These are phyloP conservation scores for Claviceps sp. DNA, from an alignment of 2,329 filamentous ascomycete species.

Conservation along the genomic window DNA sequence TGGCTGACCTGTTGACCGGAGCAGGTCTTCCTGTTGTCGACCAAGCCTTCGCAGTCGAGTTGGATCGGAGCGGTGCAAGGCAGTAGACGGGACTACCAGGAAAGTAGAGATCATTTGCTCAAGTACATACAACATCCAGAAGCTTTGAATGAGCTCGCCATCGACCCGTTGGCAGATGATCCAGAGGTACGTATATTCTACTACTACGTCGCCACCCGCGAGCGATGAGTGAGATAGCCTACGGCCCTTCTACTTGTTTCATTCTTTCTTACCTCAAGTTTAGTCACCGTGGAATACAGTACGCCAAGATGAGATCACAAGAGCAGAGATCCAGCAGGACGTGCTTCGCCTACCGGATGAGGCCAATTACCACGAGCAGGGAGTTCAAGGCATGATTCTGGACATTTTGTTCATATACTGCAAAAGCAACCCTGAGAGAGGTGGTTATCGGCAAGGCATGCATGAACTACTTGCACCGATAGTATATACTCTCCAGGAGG, in stretches of 20 bases:
- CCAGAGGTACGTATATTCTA: slow-evolving; percentile 30
- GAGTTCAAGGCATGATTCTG: slow-evolving; percentile 67
- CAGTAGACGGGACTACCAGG: slow-evolving; percentile 60
- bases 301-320: slow-evolving; percentile 68
- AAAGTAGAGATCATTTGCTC: slow-evolving; percentile 60
- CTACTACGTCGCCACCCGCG: not conserved
- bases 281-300: slow-evolving; percentile 87
- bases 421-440: slow-evolving; percentile 75
- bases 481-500: slow-evolving; percentile 68
- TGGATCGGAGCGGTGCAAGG: slow-evolving; percentile 58
- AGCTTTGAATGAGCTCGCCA: slow-evolving; percentile 52
- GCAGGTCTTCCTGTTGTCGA: slow-evolving; percentile 70
- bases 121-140: slow-evolving; percentile 76
- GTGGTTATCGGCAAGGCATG: slow-evolving; percentile 96
- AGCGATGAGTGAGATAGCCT: not conserved
- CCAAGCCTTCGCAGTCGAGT: slow-evolving; percentile 45
- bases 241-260: not conserved
- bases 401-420: slow-evolving; percentile 91
- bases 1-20: slow-evolving; percentile 6
- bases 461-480: slow-evolving; percentile 89
- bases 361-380: slow-evolving; percentile 69
- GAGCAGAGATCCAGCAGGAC: slow-evolving; percentile 86
- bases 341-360: slow-evolving; percentile 89
- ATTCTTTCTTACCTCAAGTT: slow-evolving; percentile 2
- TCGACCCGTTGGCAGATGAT: slow-evolving; percentile 82